Percentiles rank a stretch among this genome's conserved stretches.
Conservation (phyloP, 768 basidiomycete genomes). For the Calocera viscosa region DNA sequence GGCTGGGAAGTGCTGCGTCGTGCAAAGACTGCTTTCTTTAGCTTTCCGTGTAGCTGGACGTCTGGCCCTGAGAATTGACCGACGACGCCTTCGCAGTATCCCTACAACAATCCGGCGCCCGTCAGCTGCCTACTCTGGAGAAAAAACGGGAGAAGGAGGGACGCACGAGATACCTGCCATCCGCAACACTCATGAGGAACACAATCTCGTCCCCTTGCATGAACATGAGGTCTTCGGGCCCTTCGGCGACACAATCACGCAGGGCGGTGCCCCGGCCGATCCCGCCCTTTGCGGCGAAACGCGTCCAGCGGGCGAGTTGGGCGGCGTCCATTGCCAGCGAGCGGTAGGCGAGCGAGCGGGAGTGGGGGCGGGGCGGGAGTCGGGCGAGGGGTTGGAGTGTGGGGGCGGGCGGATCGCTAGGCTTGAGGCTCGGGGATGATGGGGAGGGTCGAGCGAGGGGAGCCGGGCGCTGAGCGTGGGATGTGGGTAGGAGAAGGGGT, state of each 20-base stretch:
- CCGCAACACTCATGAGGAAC: slow-evolving; percentile 57
- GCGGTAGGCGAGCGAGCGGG: not conserved
- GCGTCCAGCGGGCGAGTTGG: slow-evolving; percentile 67
- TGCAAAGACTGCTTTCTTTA: slow-evolving; percentile 63
- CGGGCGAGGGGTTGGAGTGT: not conserved
- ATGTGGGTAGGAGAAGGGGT: no score
- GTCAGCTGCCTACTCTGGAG: not conserved
- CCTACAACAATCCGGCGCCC: slow-evolving; percentile 32
- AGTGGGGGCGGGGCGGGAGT: not conserved
- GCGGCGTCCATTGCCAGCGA: slow-evolving; percentile 56
- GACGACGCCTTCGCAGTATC: slow-evolving; percentile 78
- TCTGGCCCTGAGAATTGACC: slow-evolving; percentile 53
- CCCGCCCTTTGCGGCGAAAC: slow-evolving; percentile 75
- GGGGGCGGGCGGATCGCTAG: no score
- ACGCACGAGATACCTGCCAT: slow-evolving; percentile 55
- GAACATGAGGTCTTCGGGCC: slow-evolving; percentile 73
- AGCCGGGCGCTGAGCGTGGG: no score
- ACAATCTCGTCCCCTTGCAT: slow-evolving; percentile 71
- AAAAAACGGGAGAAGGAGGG: not conserved
- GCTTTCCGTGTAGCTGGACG: slow-evolving; percentile 57
- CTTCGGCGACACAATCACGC: slow-evolving; percentile 63
- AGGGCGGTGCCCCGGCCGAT: slow-evolving; percentile 67
- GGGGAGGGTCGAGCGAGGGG: no score
- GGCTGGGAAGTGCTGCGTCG: slow-evolving; percentile 3
- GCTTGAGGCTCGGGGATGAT: no score